Base-by-base conservation (phyloP, 2,329 filamentous ascomycete species). In the Moelleriella libera region DNA sequence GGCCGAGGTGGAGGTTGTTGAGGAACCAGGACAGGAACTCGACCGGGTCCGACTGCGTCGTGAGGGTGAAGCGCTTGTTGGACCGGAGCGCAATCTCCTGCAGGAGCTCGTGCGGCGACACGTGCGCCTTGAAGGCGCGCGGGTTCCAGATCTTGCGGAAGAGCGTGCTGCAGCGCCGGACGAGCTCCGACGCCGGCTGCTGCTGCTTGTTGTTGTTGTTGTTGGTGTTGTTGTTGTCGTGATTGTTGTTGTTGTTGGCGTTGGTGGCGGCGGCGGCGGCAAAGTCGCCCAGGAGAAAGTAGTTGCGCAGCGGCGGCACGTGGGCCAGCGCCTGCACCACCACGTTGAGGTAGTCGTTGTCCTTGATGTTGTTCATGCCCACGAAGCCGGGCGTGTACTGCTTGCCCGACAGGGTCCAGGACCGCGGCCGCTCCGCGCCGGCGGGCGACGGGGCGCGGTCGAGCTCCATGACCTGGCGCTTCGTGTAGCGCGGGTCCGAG, bases 301-400 rank as follows among this genome's bases (percentile, higher is more conserved):
- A 97, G 63, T 97, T 96, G 34, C 92, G 81, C 55, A 98, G 71
- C 4, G 92, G 90, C 21, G 82, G 72, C 30, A 97, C 88, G 64
- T 98, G 92, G 3, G 90, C 83, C 39, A 98, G 75, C 6, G 89
- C 83, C 64, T 98, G 92, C 45, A 94, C 83, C 3, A 96, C 78
- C 30, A 95, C 90, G 61, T 98, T 98, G 60, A 97, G 76, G 68
- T 98, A 98, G 70, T 98, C 92, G 68, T 98, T 98, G 49, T 92
- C 88, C 66, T 98, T 98, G 74, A 98, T 96, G 68, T 98, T 98
- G 74, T 98, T 98, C 86, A 98, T 94, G 54, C 92, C 92, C 51
- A 98, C 88, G 62, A 89, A 98, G 5, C 92, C 90, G 21, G 92
- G 92, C 54, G 83, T 83, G 67, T 98, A 98, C 61, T 85, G 80